Percentiles rank a stretch among this genome's conserved stretches.
phyloP scores from a whole-genome alignment of 441 rosid genomes.

The Syzygium syzygioides region DNA sequence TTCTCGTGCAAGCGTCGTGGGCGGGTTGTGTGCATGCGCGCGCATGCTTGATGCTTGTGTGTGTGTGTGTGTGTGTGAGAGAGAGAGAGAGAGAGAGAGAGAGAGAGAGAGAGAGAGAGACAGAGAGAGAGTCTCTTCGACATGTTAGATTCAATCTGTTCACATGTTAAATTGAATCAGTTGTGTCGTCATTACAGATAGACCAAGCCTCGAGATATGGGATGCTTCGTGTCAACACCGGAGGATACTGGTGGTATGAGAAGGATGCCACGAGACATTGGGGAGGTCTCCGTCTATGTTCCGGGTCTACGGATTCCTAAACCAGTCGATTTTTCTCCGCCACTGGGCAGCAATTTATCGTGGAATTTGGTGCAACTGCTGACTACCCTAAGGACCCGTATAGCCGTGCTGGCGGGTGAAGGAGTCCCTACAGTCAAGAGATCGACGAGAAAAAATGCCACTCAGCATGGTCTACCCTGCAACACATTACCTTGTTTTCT shows the following conservation, averaged over 20 bases:
- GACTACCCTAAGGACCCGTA: slow-evolving; percentile 76
- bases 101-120: neutral
- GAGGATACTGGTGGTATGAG: slow-evolving; percentile 71
- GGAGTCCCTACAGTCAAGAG: slow-evolving; percentile 87
- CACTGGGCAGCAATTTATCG: slow-evolving; percentile 65
- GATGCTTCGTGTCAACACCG: slow-evolving; percentile 78
- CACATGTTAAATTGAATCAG: neutral
- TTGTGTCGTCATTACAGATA: neutral
- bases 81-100: neutral
- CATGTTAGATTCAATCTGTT: neutral
- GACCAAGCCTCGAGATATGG: slow-evolving; percentile 48
- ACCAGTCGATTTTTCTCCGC: slow-evolving; percentile 68
- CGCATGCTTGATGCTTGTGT: neutral
- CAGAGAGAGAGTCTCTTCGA: neutral
- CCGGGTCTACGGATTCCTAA: slow-evolving; percentile 94
- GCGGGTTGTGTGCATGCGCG: neutral
- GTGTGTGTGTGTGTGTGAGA: rapidly evolving
- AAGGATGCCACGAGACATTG: slow-evolving; percentile 72
- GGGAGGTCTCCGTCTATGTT: slow-evolving; percentile 77
- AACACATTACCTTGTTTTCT: neutral
- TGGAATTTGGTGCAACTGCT: slow-evolving; percentile 70
- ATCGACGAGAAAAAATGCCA: slow-evolving; percentile 73
- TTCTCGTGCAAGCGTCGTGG: neutral
- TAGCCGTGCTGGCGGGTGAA: slow-evolving; percentile 93
- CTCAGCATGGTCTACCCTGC: slow-evolving; percentile 71